Percentiles rank a stretch among this genome's conserved stretches.
Conservation (phyloP, 805 yeast genomes). For the Candida michaelii region DNA sequence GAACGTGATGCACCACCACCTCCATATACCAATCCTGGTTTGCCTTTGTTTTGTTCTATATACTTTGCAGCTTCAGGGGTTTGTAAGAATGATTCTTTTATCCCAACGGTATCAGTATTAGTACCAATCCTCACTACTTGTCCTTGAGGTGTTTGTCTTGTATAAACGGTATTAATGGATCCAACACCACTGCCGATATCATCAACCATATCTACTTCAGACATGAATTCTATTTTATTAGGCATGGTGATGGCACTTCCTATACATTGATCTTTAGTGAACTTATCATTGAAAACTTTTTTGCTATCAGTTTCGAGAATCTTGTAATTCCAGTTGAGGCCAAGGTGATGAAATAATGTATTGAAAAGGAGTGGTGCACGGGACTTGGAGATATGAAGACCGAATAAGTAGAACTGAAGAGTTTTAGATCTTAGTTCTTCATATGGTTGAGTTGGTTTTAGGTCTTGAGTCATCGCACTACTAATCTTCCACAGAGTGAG, state of each 20-base stretch:
- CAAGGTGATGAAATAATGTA: constrained; percentile 21
- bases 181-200: constrained; percentile 31
- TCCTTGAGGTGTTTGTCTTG: constrained; percentile 17
- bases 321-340: constrained; percentile 25
- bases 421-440: constrained; percentile 8
- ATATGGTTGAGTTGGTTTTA: constrained; percentile 2
- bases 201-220: constrained; percentile 27
- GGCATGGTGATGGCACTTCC: constrained; percentile 37
- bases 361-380: constrained; percentile 29
- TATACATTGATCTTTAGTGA: constrained; percentile 14
- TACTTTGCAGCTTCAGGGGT: constrained; percentile 7
- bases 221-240: constrained; percentile 25
- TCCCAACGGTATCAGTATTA: constrained; percentile 34
- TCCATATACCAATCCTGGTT: constrained; percentile 33
- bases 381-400: constrained; percentile 23
- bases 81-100: constrained; percentile 25
- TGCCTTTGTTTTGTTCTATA: constrained; percentile 11
- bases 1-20: constrained; percentile 38
- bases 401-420: constrained; percentile 20
- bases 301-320: constrained; percentile 20
- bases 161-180: constrained; percentile 33
- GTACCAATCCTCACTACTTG: constrained; percentile 24
- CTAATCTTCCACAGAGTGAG: too few species aligned
- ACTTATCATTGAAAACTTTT: constrained; percentile 20
- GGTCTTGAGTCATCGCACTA: too few species aligned